Base-by-base conservation (phyloP, 768 basidiomycete species). In the Boletus huronensis region DNA sequence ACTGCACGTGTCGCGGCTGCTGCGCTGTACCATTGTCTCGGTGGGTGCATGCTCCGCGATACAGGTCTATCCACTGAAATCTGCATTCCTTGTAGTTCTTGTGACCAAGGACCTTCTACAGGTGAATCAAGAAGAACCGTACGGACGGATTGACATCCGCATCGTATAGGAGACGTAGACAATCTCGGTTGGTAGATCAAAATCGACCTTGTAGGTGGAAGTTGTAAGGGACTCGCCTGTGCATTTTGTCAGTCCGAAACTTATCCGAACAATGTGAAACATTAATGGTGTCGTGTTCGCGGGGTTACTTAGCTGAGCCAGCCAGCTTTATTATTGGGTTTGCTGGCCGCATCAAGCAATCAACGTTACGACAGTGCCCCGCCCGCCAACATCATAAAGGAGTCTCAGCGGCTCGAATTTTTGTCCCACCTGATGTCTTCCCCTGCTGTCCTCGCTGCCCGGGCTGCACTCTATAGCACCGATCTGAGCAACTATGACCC, bases 401-500 rank as follows among this genome's bases (percentile, higher is more conserved):
- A 19, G 36, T 46, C 52, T 8, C 11, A 2, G 39, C 45, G 17
- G 23, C 25, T 23, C 46, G 26, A 21, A n/a, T 26, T 48, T 48
- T 45, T 32, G 5, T 45, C 51, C 48, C 29, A 56, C 31, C 60
- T 46, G 23, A 83, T 83, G 81, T 61, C 79, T 45, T 87, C 82
- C 43, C 85, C 77, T 55, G 87, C 88, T 44, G 75, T 83, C 52
- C 65, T 73, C 52, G 85, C 87, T 56, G 85, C 86, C 19, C 76
- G 74, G 54, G 79, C 83, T 52, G 78, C 79, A 41, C 82, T 92
- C 58, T 82, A 88, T 11, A 85, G 76, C 64, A 77, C 95, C 60
- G 90, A 94, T 69, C 77, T 96, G 41, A 82, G 84, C 17, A 79
- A 68, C 57, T 98, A 98, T 80, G 95, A 98, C 69, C 81, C 88